Percentiles rank a stretch among this genome's conserved stretches.
Evolutionary conservation across 2,329 filamentous ascomycete genomes (phyloP).

Genomic region (Trichoderma sp.): DNA sequence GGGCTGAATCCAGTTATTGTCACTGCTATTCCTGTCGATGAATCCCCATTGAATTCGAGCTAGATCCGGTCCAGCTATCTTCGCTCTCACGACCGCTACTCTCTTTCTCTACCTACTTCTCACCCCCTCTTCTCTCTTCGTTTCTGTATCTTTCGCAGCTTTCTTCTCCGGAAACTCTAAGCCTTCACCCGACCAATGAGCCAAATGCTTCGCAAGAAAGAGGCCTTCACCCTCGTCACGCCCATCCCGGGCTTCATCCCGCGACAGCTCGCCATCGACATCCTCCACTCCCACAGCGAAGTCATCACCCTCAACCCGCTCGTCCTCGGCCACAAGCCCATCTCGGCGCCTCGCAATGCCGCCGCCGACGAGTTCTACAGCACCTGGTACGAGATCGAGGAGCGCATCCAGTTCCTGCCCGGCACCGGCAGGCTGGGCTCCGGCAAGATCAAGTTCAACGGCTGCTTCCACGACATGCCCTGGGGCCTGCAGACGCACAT

Average conservation of each 20-base stretch:
- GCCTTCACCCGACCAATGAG: neutral
- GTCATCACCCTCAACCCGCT: constrained; percentile 72
- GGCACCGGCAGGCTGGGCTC: constrained; percentile 67
- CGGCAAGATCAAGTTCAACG: constrained; percentile 68
- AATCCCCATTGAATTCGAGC: neutral
- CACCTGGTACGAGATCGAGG: constrained; percentile 72
- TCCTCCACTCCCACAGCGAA: constrained; percentile 70
- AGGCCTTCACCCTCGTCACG: constrained; percentile 68
- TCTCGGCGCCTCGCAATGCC: constrained; percentile 68
- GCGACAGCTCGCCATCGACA: constrained; percentile 71
- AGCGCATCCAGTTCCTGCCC: constrained; percentile 69
- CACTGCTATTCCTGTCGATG: neutral
- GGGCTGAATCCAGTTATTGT: constrained; percentile 17
- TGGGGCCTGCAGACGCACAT: constrained; percentile 73
- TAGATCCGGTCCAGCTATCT: no score
- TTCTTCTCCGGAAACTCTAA: neutral
- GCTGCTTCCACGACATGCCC: constrained; percentile 72
- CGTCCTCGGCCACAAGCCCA: constrained; percentile 64
- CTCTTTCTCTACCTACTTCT: neutral
- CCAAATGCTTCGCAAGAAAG: constrained; percentile 63
- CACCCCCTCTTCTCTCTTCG: neutral
- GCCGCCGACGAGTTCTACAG: constrained; percentile 71
- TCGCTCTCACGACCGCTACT: no score
- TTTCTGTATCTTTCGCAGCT: neutral
- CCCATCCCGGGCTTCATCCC: constrained; percentile 71